Evolutionary conservation across 768 basidiomycete species (phyloP), one percentile per base, ranked within the genome.

Genomic region (Trichaptum fuscoviolaceum): DNA sequence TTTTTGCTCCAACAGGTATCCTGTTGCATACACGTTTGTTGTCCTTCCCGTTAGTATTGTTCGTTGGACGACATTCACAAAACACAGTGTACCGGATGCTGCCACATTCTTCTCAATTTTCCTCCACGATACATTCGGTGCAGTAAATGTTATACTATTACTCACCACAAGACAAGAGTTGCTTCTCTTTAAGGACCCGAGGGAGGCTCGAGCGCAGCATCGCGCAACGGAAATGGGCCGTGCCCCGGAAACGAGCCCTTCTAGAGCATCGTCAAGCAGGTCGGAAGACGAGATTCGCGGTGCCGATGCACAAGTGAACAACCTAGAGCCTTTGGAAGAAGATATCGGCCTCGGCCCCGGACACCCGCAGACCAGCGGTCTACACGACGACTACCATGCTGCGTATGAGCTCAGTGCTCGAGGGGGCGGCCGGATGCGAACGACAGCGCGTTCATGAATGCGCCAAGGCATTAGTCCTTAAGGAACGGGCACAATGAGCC

Each of bases 1-100:
- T n/a, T 58, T n/a, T 58, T 26, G n/a, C n/a, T n/a, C 7, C 57
- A 58, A 25, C 60, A 80, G 78, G 20, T 82, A 82, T 68, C 82
- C 81, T 2, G 26, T 76, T 23, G 72, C 75, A 7, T 81, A 81
- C 68, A 75, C 74, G 60, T 27, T 81, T 17, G 66, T 77, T 30
- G 70, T 81, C 64, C 73, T 83, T 2, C 81, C 82, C 0, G 67
- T 81, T 20, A 78, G 78, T 65, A 67, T 81, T 60, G 73, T 77
- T 18, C 79, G 81, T 35, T 83, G 81, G 80, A 73, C 75, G 26
- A 68, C 68, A 7, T 80, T 80, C 67, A 58, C 23, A 15, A 65
- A 64, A 8, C 4, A 60, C 0, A 15, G 2, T 23, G 69, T 77
- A 34, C 68, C 76, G 1, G 70, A 77, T 2, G 73, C 75, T 10